A percentile compares a stretch with the other conserved stretches of the same genome.
These are phyloP conservation scores for Prunus persica DNA, from an alignment of 306 rosid genomes.

Conservation along the genomic window DNA sequence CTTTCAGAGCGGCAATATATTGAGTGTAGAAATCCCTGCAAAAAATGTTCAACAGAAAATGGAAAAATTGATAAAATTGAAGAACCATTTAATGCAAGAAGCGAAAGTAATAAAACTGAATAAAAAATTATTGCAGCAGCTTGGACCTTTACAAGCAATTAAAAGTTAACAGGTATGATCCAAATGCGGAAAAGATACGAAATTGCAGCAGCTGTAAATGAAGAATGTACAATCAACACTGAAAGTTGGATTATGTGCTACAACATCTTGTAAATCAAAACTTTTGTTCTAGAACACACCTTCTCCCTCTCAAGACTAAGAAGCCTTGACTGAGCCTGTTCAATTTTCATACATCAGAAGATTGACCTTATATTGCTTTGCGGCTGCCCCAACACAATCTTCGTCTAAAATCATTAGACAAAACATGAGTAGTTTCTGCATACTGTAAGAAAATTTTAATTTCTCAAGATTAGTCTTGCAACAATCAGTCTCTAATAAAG, in stretches of 20 bases:
- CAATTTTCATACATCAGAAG: too few species aligned
- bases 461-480: too few species aligned
- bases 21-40: not conserved
- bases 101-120: not conserved
- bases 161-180: too few species aligned
- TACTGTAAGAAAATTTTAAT: too few species aligned
- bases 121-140: not conserved
- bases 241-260: not conserved
- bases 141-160: not conserved
- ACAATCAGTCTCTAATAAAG: too few species aligned
- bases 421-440: slow-evolving; percentile 2
- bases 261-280: not conserved
- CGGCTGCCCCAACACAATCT: slow-evolving; percentile 50
- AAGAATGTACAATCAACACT: not conserved
- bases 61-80: not conserved
- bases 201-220: not conserved
- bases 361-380: slow-evolving; percentile 44
- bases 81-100: not conserved
- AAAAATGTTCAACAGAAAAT: not conserved
- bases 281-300: too few species aligned
- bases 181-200: too few species aligned
- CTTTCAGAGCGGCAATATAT: too few species aligned
- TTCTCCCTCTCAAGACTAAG: too few species aligned
- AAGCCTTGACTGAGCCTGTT: too few species aligned
- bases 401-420: slow-evolving; percentile 45